Conservation (phyloP, 768 basidiomycete species). For the Lactarius evosmus region DNA sequence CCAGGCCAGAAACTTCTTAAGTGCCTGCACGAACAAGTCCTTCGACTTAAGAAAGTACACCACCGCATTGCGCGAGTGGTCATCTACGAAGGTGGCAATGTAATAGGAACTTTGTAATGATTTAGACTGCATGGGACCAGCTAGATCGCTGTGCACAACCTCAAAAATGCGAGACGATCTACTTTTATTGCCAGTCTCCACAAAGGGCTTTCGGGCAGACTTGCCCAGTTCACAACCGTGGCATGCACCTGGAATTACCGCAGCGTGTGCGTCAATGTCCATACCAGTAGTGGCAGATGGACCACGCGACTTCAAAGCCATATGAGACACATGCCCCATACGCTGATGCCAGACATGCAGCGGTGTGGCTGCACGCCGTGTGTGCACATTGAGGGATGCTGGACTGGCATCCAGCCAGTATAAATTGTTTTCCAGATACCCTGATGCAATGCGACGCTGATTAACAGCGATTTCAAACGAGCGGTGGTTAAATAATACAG, state of each 20-base stretch:
- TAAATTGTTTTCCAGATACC: neutral
- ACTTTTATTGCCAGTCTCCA: neutral
- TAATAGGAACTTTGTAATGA: neutral
- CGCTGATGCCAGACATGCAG: neutral
- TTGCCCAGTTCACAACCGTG: neutral
- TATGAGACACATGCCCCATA: neutral
- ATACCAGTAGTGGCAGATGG: neutral
- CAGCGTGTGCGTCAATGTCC: neutral
- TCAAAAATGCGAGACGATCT: neutral
- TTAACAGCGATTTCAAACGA: neutral
- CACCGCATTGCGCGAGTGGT: neutral
- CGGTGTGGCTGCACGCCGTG: neutral
- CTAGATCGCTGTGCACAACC: neutral
- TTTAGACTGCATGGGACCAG: neutral
- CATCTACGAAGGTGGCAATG: neutral
- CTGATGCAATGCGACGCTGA: neutral
- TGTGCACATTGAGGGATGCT: neutral
- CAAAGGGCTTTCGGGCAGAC: neutral
- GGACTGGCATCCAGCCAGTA: neutral
- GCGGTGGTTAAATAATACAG: neutral
- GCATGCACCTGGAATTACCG: neutral
- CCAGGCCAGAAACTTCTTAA: slow-evolving; percentile 26
- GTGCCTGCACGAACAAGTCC: neutral
- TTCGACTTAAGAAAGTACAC: neutral
- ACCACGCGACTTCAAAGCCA: neutral